These are phyloP conservation scores for Zalaria obscura DNA, from an alignment of 2,329 filamentous ascomycete genomes.

Conservation along the genomic window DNA sequence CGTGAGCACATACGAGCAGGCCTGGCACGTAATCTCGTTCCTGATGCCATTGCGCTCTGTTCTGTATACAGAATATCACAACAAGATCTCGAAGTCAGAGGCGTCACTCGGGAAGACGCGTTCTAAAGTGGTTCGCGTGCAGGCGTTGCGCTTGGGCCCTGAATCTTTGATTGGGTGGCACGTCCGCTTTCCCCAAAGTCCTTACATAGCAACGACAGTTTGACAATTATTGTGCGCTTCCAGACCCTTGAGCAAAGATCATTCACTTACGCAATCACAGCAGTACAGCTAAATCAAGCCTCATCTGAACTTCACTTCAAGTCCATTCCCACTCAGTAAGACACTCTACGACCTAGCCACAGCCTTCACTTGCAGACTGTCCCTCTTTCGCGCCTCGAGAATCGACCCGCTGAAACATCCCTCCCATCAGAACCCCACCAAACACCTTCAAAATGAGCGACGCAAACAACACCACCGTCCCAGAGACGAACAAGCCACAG, in stretches of 20 bases:
- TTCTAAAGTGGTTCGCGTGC: too few relatives aligned
- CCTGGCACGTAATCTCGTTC: conserved; percentile 42
- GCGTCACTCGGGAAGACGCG: too few relatives aligned
- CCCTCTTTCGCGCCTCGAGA: not conserved
- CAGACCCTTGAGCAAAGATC: not conserved
- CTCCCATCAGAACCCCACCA: not conserved
- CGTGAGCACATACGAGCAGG: conserved; percentile 34
- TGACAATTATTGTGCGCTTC: too few relatives aligned
- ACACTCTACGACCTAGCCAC: not conserved
- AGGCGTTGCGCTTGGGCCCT: too few relatives aligned
- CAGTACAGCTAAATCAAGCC: not conserved
- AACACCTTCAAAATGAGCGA: conserved; percentile 11
- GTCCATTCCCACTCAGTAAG: not conserved
- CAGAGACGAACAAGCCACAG: conserved; percentile 10
- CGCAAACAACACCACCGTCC: conserved; percentile 10
- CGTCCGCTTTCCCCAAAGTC: too few relatives aligned
- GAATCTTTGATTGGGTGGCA: too few relatives aligned
- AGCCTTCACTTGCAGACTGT: not conserved
- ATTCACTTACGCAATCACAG: not conserved
- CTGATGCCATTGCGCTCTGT: conserved; percentile 11
- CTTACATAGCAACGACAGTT: too few relatives aligned
- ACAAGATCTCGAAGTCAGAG: too few relatives aligned
- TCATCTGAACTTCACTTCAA: not conserved
- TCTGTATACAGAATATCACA: too few relatives aligned
- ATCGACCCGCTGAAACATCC: not conserved